Evolutionary conservation across 805 yeast species (phyloP).

Genomic region (Suhomyces sp.): DNA sequence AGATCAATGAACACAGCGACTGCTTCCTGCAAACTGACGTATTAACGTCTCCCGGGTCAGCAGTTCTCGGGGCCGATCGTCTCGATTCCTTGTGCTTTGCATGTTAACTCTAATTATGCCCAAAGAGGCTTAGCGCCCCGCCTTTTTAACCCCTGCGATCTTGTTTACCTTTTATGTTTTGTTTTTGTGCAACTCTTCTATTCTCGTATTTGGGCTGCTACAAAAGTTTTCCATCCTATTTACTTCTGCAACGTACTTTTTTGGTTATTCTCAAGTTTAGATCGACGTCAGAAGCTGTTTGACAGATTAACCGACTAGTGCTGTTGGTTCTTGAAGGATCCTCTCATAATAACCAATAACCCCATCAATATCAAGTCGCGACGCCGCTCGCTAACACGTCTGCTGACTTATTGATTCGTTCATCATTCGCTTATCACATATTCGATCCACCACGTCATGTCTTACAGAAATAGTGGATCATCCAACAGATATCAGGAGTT

Average conservation of each 20-base stretch:
- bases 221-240: background rate
- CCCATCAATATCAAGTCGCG: background rate
- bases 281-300: background rate
- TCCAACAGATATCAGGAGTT: slow-evolving; percentile 35
- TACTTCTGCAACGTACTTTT: background rate
- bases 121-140: background rate
- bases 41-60: background rate
- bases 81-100: background rate
- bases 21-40: background rate
- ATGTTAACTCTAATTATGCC: background rate
- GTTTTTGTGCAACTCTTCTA: background rate
- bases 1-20: background rate
- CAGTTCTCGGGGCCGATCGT: background rate
- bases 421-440: background rate
- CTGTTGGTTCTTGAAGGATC: background rate
- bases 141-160: background rate
- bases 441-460: slow-evolving; percentile 16
- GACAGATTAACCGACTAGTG: background rate
- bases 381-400: background rate
- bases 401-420: background rate
- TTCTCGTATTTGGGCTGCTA: background rate
- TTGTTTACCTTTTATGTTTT: background rate
- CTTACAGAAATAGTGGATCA: slow-evolving; percentile 25
- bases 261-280: background rate
- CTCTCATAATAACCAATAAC: background rate